These are phyloP conservation scores for Trametes meyenii DNA, from an alignment of 768 basidiomycete species.

Conservation along the genomic window DNA sequence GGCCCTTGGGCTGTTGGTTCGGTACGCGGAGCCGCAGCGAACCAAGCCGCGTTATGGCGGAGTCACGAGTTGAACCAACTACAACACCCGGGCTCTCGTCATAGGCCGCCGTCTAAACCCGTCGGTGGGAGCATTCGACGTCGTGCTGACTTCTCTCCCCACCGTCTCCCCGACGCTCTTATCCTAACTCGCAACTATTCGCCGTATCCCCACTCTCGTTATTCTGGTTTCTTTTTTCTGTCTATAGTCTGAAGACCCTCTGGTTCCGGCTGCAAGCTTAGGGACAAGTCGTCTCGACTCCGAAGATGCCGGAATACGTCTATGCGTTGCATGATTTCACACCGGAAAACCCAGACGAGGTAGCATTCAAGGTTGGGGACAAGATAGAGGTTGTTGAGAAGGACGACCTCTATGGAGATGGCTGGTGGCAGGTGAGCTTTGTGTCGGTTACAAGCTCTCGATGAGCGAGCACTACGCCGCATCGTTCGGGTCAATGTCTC, in stretches of 20 bases:
- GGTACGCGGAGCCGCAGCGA: background rate
- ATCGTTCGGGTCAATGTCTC: background rate
- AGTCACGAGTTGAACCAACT: background rate
- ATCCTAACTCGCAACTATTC: slow-evolving; percentile 6
- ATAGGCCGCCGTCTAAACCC: background rate
- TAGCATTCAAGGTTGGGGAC: slow-evolving; percentile 83
- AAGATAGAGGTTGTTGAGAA: slow-evolving; percentile 88
- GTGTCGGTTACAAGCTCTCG: background rate
- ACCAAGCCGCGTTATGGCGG: background rate
- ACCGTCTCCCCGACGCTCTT: slow-evolving; percentile 3
- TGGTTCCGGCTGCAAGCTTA: background rate
- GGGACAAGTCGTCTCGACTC: background rate
- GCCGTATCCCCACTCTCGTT: slow-evolving; percentile 14
- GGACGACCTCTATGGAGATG: slow-evolving; percentile 91
- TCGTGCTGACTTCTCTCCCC: slow-evolving; percentile 17
- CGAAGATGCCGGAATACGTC: slow-evolving; percentile 75
- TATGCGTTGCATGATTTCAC: slow-evolving; percentile 86
- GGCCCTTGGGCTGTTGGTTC: slow-evolving; percentile 2
- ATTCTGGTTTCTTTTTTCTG: background rate
- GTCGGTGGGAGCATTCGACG: slow-evolving; percentile 1
- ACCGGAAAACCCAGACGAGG: slow-evolving; percentile 95
- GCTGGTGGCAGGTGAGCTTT: slow-evolving; percentile 86
- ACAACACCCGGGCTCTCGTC: background rate
- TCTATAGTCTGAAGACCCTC: background rate
- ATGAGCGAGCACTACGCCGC: background rate